phyloP scores from a whole-genome alignment of 805 yeast genomes.

The Komagataella phaffii region DNA sequence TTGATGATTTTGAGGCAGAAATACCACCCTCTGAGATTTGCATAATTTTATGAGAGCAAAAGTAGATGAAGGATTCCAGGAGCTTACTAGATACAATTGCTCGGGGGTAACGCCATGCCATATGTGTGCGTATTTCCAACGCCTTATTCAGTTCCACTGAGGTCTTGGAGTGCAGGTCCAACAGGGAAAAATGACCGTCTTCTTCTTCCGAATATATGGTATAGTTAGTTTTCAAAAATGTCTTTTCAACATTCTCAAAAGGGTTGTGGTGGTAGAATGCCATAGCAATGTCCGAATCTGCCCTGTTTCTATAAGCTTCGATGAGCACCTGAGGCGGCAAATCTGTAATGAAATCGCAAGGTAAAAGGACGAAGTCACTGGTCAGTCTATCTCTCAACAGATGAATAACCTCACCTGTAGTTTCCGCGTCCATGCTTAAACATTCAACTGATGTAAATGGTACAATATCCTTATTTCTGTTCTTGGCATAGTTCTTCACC shows the following conservation, averaged over 20 bases:
- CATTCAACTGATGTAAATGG: constrained; percentile 24
- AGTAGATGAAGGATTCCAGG: constrained; percentile 60
- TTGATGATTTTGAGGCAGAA: constrained; percentile 31
- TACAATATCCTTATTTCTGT: constrained; percentile 21
- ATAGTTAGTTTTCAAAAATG: constrained; percentile 52
- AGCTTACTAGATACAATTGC: constrained; percentile 65
- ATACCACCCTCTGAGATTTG: constrained; percentile 29
- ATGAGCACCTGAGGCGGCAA: constrained; percentile 81
- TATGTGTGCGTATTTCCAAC: constrained; percentile 67
- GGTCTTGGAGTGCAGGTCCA: constrained; percentile 62
- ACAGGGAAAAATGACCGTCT: constrained; percentile 31
- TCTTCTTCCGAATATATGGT: constrained; percentile 44
- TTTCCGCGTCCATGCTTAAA: constrained; percentile 28
- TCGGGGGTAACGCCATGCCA: constrained; percentile 82
- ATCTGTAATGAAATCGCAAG: constrained; percentile 91
- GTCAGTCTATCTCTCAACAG: constrained; percentile 27
- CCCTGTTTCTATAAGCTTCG: constrained; percentile 69
- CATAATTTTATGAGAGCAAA: constrained; percentile 42
- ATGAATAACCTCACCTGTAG: constrained; percentile 52
- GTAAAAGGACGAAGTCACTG: constrained; percentile 64
- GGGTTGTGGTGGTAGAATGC: constrained; percentile 64
- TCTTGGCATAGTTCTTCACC: constrained; percentile 30
- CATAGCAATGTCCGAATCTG: constrained; percentile 56
- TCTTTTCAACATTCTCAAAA: constrained; percentile 69
- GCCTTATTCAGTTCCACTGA: constrained; percentile 61